Base-by-base conservation (phyloP, 2,329 filamentous ascomycete species). In the Neofusicoccum cordaticola region DNA sequence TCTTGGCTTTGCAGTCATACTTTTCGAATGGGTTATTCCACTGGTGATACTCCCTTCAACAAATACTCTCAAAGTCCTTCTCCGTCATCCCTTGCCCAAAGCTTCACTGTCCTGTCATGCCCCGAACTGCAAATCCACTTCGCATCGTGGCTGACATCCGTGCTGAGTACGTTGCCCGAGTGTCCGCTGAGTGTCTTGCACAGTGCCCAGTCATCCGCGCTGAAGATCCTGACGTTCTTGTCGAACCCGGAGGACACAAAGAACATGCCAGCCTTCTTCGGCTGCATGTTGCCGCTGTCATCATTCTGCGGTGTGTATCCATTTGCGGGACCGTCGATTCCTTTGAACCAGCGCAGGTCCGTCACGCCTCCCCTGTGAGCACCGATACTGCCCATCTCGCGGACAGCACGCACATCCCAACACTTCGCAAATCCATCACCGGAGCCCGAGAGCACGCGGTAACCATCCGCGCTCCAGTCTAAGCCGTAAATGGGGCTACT, bases 361-460 rank as follows among this genome's bases (percentile, higher is more conserved):
- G 93, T 95, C 7, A 99, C 93, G 39, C 95, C 90, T 68, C 92
- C 94, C 57, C 87, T 90, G 76, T 99, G 95, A 6, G 95, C 94
- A 56, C 94, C 95, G 52, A 99, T 90, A 17, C 90, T 91, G 12
- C 92, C 94, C 0, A 87, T 89, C 68, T 89, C 88, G 70, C 90
- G 86, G 56, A 98, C 93, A 71, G 95, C 94, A 51, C 95, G 88
- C 61, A 99, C 84, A 74, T 99, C 95, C 95, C 95, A 99, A 79
- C 94, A 97, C 78, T 97, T 98, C 72, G 97, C 88, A 86, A 95
- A 98, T 17, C 94, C 94, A 74, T 99, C 95, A 2, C 89, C 92
- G 13, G 93, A 96, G 1, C 93, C 93, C 0, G 93, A 93, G n/a
- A 98, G 82, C 8, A 98, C 87, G n/a, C 95, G 88, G 75, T 97